phyloP scores from a whole-genome alignment of 2,329 filamentous ascomycete genomes.

The Cercospora zeae-maydis region DNA sequence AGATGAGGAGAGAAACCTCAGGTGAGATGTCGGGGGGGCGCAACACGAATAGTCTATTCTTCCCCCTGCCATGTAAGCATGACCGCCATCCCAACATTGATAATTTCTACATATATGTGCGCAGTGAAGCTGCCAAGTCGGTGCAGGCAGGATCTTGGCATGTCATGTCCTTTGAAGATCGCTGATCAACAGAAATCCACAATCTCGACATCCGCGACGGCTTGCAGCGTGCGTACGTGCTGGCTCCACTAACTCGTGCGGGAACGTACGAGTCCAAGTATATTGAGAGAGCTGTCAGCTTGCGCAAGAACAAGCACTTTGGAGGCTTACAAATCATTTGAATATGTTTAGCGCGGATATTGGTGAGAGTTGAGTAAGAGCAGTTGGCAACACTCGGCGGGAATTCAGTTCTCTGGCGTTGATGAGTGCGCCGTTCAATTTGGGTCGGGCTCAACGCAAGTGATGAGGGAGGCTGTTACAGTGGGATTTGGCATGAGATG shows the following conservation, averaged over 20 bases:
- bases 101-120: no score
- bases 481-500: not conserved
- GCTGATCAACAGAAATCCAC: not conserved
- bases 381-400: not conserved
- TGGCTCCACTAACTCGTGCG: not conserved
- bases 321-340: not conserved
- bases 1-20: no score
- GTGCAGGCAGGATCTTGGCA: not conserved
- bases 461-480: not conserved
- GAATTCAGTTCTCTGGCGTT: not conserved
- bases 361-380: not conserved
- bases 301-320: not conserved
- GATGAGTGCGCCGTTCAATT: not conserved
- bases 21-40: no score
- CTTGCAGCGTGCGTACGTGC: not conserved
- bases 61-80: no score
- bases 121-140: no score
- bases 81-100: no score
- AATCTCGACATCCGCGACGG: not conserved
- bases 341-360: not conserved
- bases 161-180: not conserved
- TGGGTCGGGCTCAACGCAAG: not conserved
- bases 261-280: not conserved
- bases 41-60: no score
- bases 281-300: not conserved